Conservation (phyloP, 176 grass and related monocot species). For the Chrysopogon serrulatus region DNA sequence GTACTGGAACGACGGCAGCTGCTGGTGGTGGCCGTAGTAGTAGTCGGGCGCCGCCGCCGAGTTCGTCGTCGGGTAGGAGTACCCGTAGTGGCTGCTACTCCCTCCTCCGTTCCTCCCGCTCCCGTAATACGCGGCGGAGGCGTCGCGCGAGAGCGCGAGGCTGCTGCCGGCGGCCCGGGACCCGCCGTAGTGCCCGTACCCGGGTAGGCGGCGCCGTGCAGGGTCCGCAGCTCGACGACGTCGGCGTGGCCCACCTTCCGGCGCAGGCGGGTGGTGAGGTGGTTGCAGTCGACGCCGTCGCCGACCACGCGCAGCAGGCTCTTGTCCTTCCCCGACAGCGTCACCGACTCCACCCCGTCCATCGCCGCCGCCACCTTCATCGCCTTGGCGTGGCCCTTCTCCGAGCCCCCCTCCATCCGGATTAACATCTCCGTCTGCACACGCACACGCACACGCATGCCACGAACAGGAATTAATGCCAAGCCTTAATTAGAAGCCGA, state of each 20-base stretch:
- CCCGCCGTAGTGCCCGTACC: too few relatives aligned
- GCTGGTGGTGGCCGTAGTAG: neutral
- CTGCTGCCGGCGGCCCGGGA: neutral
- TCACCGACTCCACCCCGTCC: conserved; percentile 40
- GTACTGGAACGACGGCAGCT: neutral
- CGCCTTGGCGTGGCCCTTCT: conserved; percentile 39
- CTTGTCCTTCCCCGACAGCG: conserved; percentile 25
- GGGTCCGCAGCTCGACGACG: conserved; percentile 39
- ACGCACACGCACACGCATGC: too few relatives aligned
- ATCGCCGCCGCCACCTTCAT: conserved; percentile 27
- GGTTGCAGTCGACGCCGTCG: conserved; percentile 42
- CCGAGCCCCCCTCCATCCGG: conserved; percentile 7
- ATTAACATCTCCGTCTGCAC: conserved; percentile 43
- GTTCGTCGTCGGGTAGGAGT: neutral
- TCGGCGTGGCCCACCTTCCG: conserved; percentile 38
- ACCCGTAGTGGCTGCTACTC: neutral
- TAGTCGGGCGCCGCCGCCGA: neutral
- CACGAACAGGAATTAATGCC: neutral
- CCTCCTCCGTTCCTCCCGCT: too few relatives aligned
- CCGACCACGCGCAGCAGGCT: conserved; percentile 38
- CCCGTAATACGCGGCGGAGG: neutral
- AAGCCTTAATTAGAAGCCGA: neutral
- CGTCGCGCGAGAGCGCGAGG: neutral
- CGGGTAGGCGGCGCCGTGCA: neutral
- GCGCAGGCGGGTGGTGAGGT: conserved; percentile 32